Base-by-base conservation (phyloP, 1,284 basidiomycete genomes). In the Boletellus sp. region DNA sequence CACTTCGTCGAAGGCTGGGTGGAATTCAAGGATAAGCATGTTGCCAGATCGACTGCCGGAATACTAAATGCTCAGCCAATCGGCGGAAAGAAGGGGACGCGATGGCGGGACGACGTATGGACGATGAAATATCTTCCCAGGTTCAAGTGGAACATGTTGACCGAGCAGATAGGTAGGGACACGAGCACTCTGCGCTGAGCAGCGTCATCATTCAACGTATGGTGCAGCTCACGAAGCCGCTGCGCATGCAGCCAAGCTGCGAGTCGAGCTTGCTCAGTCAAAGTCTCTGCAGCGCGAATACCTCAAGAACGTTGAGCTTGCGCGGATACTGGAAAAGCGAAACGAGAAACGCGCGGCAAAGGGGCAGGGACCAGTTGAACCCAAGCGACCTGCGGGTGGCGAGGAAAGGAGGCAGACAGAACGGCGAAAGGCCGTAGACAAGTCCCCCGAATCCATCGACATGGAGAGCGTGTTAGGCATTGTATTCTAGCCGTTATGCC, bases 111-210 rank as follows among this genome's bases (percentile, higher is more conserved):
- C 62, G 94, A 99, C 55, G 84, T 99, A 7, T 99, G 96, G 96
- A 98, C 96, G 36, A 96, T 99, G 93, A 95, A 95, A 66, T 99
- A 99, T 64, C 74, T 99, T 42, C 93, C 93, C 7, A 90, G 85
- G 54, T 99, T 98, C 77, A 98, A 96, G 66, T 99, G 96, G 96
- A 87, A 88, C 67, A 97, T 97, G 94, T 75, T 99, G 50, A 94
- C 92, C 10, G 96, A 98, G 69, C 95, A 98, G 78, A 87, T 99
- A 62, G 92, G 94, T 94, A 64, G 67, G 92, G 78, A 13, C 49
- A 36, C 20, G 25, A 45, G 39, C 16, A 32, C 34, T 23, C 29
- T 40, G 13, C n/a, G 32, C 14, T n/a, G 49, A 49, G 25, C 16
- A 19, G n/a, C 16, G 33, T 29, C 11, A 41, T 45, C 17, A 47